Evolutionary conservation across 306 rosid species (phyloP).

Genomic region (Sindora glabra): DNA sequence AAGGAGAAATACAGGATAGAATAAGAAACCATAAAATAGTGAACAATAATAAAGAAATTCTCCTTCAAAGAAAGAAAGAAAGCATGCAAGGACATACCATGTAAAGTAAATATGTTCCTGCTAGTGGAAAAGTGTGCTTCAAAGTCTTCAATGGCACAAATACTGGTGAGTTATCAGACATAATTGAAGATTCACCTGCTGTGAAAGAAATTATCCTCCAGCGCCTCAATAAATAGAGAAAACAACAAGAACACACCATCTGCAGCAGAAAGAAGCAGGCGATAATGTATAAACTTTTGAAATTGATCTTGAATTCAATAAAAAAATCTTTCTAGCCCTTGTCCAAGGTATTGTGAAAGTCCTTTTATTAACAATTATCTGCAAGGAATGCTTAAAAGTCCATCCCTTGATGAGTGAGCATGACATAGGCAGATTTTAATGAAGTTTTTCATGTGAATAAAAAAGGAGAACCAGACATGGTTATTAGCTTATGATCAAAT

Average conservation of each 20-base stretch:
- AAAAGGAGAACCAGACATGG: neutral
- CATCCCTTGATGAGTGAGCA: too few species aligned
- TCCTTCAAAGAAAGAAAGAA: neutral
- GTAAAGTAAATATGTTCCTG: slow-evolving; percentile 89
- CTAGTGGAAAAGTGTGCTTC: too few species aligned
- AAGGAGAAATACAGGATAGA: slow-evolving; percentile 38
- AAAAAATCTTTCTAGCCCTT: too few species aligned
- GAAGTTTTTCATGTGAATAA: neutral
- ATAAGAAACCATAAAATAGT: slow-evolving; percentile 14
- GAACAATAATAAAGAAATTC: too few species aligned
- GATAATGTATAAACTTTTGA: too few species aligned
- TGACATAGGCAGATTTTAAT: too few species aligned
- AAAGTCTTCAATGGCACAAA: too few species aligned
- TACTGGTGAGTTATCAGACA: slow-evolving; percentile 40
- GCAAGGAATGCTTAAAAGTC: neutral
- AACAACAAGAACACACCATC: slow-evolving; percentile 74
- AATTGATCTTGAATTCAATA: too few species aligned
- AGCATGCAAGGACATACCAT: slow-evolving; percentile 52
- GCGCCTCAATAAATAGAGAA: slow-evolving; percentile 65
- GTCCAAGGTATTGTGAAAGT: neutral
- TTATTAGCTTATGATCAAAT: neutral
- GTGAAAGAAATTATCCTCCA: slow-evolving; percentile 68
- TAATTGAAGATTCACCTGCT: slow-evolving; percentile 40
- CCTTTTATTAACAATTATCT: neutral
- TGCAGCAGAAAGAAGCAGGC: slow-evolving; percentile 37